A percentile compares a stretch with the other conserved stretches of the same genome.
phyloP scores from a whole-genome alignment of 2,329 filamentous ascomycete species.

The Volutella citrinella region DNA sequence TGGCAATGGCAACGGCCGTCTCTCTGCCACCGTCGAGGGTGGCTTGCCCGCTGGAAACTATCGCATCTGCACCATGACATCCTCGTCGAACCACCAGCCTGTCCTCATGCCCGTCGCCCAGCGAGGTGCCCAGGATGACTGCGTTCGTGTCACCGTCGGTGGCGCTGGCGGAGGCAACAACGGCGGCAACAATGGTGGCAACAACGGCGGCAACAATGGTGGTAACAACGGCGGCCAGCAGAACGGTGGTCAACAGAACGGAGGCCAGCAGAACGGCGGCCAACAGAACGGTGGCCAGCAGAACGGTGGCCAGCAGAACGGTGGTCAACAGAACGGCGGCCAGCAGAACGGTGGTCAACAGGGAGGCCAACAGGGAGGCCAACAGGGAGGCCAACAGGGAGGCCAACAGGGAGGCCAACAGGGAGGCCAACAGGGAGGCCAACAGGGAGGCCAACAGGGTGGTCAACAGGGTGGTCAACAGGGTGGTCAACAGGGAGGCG shows the following conservation, averaged over 20 bases:
- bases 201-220: constrained; percentile 10
- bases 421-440: too few relatives aligned
- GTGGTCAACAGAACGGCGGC: constrained; percentile 7
- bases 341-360: constrained; percentile 9
- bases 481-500: too few relatives aligned
- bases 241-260: constrained; percentile 10
- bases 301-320: constrained; percentile 4
- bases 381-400: constrained; percentile 9
- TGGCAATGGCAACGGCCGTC: constrained; percentile 52
- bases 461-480: too few relatives aligned
- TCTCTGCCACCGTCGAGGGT: constrained; percentile 51
- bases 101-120: constrained; percentile 66
- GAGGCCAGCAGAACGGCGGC: constrained; percentile 3
- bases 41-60: constrained; percentile 63
- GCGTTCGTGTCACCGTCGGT: constrained; percentile 57
- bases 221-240: constrained; percentile 7
- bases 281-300: constrained; percentile 5
- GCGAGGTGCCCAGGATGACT: constrained; percentile 65
- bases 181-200: constrained; percentile 10
- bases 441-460: too few relatives aligned
- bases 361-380: constrained; percentile 8
- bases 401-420: too few relatives aligned
- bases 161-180: constrained; percentile 19
- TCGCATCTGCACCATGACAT: constrained; percentile 62
- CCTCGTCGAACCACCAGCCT: constrained; percentile 64